phyloP scores from a whole-genome alignment of 2,329 filamentous ascomycete genomes.

The Cladosporium sp. region DNA sequence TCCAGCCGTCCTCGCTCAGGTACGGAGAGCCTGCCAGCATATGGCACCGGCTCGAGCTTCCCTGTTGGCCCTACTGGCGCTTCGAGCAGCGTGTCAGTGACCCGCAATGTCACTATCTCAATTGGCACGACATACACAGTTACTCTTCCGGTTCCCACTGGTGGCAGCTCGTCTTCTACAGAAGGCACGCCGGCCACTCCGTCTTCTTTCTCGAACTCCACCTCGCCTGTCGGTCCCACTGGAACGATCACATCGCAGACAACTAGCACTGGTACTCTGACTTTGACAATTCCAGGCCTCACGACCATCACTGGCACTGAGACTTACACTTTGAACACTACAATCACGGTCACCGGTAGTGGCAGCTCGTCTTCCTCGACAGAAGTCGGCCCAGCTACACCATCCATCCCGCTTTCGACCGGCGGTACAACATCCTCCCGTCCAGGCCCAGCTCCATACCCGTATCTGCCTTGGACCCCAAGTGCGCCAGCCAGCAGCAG shows the following conservation, averaged over 20 bases:
- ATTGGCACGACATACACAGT: slow-evolving; percentile 13
- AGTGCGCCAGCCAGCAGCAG: not conserved
- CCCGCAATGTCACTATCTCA: slow-evolving; percentile 3
- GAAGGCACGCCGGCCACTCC: slow-evolving; percentile 17
- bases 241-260: slow-evolving; percentile 17
- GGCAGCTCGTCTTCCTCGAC: slow-evolving; percentile 15
- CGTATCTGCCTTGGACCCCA: slow-evolving; percentile 29
- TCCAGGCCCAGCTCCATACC: slow-evolving; percentile 44
- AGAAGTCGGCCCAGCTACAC: slow-evolving; percentile 13
- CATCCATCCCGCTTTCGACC: slow-evolving; percentile 32
- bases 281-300: slow-evolving; percentile 2
- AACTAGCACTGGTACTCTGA: slow-evolving; percentile 26
- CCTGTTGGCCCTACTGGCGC: slow-evolving; percentile 5
- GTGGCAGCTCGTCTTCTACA: slow-evolving; percentile 18
- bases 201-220: slow-evolving; percentile 6
- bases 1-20: slow-evolving; percentile 11
- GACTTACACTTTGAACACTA: slow-evolving; percentile 29
- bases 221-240: slow-evolving; percentile 6
- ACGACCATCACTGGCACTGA: slow-evolving; percentile 10
- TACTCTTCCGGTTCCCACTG: slow-evolving; percentile 2
- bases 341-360: slow-evolving; percentile 26
- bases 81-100: not conserved
- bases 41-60: slow-evolving; percentile 13
- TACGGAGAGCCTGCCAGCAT: not conserved
- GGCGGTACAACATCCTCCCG: slow-evolving; percentile 42